phyloP scores from a whole-genome alignment of 345 rosid species.

The Bruguiera sexangula region DNA sequence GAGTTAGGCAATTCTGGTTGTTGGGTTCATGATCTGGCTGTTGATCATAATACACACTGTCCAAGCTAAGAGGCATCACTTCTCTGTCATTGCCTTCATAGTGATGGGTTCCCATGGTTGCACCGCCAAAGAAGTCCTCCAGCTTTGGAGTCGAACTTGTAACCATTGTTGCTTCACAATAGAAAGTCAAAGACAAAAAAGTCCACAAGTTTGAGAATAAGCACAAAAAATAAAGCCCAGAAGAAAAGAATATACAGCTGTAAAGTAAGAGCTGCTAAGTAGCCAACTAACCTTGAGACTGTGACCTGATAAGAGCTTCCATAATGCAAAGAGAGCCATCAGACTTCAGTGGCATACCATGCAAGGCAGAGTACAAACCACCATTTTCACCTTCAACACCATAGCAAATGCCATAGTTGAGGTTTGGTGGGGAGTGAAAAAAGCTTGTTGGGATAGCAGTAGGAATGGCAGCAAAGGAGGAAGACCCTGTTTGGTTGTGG shows the following conservation, averaged over 20 bases:
- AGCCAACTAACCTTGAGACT: conserved; percentile 48
- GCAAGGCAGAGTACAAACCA: conserved; percentile 48
- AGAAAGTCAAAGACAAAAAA: conserved; percentile 31
- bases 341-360: conserved; percentile 86
- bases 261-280: background rate
- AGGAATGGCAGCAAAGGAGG: conserved; percentile 29
- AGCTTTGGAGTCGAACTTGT: conserved; percentile 65
- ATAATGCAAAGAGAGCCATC: conserved; percentile 88
- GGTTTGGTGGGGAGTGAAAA: conserved; percentile 32
- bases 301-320: conserved; percentile 82
- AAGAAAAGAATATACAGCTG: conserved; percentile 16
- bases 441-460: conserved; percentile 35
- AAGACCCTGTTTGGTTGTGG: conserved; percentile 22
- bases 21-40: conserved; percentile 36
- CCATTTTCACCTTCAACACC: conserved; percentile 47
- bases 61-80: conserved; percentile 75
- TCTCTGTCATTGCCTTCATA: conserved; percentile 51
- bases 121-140: conserved; percentile 81
- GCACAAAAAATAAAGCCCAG: conserved; percentile 24
- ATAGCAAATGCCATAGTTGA: conserved; percentile 47
- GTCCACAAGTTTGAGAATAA: conserved; percentile 11
- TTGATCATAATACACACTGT: conserved; percentile 56
- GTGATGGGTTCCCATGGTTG: conserved; percentile 70
- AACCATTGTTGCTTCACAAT: conserved; percentile 41
- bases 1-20: conserved; percentile 29